Conservation (phyloP, 371 early-diverging fungal species). For the Circinella umbellata region DNA sequence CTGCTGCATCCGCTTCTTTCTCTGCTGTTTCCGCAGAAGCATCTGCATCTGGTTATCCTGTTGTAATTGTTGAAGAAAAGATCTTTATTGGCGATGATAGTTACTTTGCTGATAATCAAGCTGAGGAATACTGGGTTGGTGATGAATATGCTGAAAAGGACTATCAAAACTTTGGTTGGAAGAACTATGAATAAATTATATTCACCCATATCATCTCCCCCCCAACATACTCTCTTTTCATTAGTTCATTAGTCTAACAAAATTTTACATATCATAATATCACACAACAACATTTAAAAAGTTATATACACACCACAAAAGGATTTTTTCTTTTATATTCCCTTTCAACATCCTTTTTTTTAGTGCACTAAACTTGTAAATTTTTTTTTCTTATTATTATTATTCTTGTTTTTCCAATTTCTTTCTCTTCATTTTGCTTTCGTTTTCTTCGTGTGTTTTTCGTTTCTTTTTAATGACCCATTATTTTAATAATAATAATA, state of each 20-base stretch:
- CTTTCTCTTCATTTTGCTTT: neutral
- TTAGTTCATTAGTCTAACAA: no score
- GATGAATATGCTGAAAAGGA: slow-evolving; percentile 11
- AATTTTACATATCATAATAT: neutral
- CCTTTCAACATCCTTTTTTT: neutral
- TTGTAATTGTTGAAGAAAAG: slow-evolving; percentile 10
- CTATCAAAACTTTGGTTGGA: slow-evolving; percentile 4
- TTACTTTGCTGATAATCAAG: neutral
- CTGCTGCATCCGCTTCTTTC: no score
- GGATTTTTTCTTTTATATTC: no score
- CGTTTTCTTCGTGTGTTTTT: no score
- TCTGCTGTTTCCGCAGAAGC: no score
- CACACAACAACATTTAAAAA: neutral
- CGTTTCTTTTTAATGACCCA: no score
- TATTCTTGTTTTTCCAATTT: neutral
- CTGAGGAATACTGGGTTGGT: slow-evolving; percentile 9
- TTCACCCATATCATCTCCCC: neutral
- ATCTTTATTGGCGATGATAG: slow-evolving; percentile 11
- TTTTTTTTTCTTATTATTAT: neutral
- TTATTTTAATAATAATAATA: no score
- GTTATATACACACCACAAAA: no score
- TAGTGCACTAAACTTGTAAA: slow-evolving; percentile 2
- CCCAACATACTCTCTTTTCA: no score
- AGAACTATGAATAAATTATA: slow-evolving; percentile 11
- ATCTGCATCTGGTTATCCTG: neutral